A percentile compares a stretch with the other conserved stretches of the same genome.
These are phyloP conservation scores for Babesia ovata DNA, from an alignment of 169 alveolate genomes.

Conservation along the genomic window DNA sequence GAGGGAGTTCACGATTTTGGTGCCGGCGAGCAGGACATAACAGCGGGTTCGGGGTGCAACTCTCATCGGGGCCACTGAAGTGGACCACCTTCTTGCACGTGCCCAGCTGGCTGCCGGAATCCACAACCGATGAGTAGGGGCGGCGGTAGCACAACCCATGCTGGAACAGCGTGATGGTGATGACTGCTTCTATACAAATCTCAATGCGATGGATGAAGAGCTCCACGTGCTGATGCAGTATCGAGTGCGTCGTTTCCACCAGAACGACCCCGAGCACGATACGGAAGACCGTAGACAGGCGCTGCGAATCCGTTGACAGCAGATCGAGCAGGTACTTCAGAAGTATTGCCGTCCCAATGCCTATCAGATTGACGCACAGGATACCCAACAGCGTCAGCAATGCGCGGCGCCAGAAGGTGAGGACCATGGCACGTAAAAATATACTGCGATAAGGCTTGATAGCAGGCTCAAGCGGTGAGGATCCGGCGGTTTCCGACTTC, in stretches of 20 bases:
- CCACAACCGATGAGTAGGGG: background rate
- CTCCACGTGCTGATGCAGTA: conserved; percentile 17
- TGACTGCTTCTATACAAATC: conserved; percentile 2
- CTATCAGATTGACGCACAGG: conserved; percentile 3
- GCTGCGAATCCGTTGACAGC: background rate
- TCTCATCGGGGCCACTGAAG: background rate
- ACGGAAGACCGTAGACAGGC: background rate
- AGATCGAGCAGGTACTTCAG: conserved; percentile 3
- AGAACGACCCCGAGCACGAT: conserved; percentile 5
- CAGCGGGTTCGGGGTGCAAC: conserved; percentile 29
- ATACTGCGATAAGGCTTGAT: conserved; percentile 8
- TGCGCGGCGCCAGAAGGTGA: conserved; percentile 43
- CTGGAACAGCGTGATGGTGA: conserved; percentile 23
- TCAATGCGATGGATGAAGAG: conserved; percentile 14
- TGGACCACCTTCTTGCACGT: conserved; percentile 15
- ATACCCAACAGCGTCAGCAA: conserved; percentile 25
- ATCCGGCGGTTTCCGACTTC: background rate
- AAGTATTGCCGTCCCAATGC: conserved; percentile 24
- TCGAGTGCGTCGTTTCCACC: background rate
- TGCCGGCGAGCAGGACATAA: conserved; percentile 38
- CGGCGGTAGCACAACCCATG: conserved; percentile 29
- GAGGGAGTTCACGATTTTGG: conserved; percentile 32
- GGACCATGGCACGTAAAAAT: conserved; percentile 34
- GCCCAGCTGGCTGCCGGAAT: background rate
- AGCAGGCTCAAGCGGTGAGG: background rate